phyloP scores from a whole-genome alignment of 768 basidiomycete species.

The Mycena belliarum region DNA sequence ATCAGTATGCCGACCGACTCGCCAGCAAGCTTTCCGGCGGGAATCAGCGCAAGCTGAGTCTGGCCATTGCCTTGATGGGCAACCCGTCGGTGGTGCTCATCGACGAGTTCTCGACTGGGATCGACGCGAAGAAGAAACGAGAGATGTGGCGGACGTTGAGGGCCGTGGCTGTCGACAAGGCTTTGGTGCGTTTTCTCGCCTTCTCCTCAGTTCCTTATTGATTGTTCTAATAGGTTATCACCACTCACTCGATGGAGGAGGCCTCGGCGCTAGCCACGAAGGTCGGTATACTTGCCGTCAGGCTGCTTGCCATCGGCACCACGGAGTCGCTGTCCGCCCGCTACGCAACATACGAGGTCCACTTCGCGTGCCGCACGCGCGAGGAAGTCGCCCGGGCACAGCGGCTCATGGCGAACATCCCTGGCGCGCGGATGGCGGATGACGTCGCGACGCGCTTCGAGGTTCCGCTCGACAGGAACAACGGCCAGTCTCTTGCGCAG shows the following conservation, averaged over 20 bases:
- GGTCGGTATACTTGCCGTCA: slow-evolving; percentile 75
- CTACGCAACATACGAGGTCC: slow-evolving; percentile 76
- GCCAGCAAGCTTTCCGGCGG: slow-evolving; percentile 79
- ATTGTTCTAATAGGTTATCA: slow-evolving; percentile 53
- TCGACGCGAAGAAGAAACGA: slow-evolving; percentile 81
- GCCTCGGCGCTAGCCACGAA: slow-evolving; percentile 52
- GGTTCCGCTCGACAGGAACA: slow-evolving; percentile 55
- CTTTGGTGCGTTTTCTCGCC: neutral
- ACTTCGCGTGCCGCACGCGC: slow-evolving; percentile 66
- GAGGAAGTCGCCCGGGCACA: slow-evolving; percentile 62
- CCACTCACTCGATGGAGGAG: slow-evolving; percentile 64
- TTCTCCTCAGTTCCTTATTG: neutral
- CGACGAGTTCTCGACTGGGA: slow-evolving; percentile 82
- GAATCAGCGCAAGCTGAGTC: slow-evolving; percentile 73
- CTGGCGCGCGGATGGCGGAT: slow-evolving; percentile 65
- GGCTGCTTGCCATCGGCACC: slow-evolving; percentile 71
- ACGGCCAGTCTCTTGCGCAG: slow-evolving; percentile 52
- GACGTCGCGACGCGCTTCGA: slow-evolving; percentile 79
- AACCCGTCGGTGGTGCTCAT: slow-evolving; percentile 79
- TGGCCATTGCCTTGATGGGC: slow-evolving; percentile 78
- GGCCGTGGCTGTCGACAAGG: slow-evolving; percentile 65
- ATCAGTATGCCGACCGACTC: slow-evolving; percentile 64
- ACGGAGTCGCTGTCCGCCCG: slow-evolving; percentile 62
- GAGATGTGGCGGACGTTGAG: slow-evolving; percentile 81
- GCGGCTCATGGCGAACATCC: slow-evolving; percentile 59